A percentile compares a stretch with the other conserved stretches of the same genome.
These are phyloP conservation scores for Blastomyces silverae DNA, from an alignment of 2,329 filamentous ascomycete species.

Conservation along the genomic window DNA sequence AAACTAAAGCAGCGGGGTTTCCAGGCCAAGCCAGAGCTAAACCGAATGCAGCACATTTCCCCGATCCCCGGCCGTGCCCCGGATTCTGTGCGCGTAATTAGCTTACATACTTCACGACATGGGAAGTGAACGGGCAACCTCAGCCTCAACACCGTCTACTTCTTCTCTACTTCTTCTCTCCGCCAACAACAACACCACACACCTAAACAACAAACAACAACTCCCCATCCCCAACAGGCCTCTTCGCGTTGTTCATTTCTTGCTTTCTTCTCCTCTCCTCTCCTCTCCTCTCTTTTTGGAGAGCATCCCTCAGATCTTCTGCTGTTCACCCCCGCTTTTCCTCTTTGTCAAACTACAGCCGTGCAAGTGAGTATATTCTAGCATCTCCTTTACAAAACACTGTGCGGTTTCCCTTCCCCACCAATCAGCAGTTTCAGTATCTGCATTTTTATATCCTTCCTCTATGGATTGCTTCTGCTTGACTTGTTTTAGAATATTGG, in stretches of 20 bases:
- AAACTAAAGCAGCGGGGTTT: no score
- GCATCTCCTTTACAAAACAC: neutral
- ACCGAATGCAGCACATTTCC: neutral
- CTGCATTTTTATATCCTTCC: neutral
- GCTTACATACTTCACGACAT: no score
- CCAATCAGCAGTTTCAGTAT: neutral
- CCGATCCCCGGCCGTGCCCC: neutral
- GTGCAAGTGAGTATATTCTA: neutral
- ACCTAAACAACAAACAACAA: neutral
- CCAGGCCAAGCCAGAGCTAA: neutral
- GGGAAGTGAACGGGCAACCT: no score
- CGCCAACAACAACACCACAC: neutral
- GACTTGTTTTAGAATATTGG: neutral
- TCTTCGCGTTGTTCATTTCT: neutral
- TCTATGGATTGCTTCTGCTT: neutral
- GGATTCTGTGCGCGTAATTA: no score
- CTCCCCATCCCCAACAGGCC: neutral
- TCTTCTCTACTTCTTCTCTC: neutral
- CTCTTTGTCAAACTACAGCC: neutral
- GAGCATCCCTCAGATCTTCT: neutral
- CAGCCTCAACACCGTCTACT: neutral
- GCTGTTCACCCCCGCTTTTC: neutral
- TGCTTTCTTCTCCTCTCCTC: neutral
- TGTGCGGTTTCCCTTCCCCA: neutral
- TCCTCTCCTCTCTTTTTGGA: neutral